Evolutionary conservation across 208 protist genomes (phyloP).

Genomic region (Crithidia thermophila): DNA sequence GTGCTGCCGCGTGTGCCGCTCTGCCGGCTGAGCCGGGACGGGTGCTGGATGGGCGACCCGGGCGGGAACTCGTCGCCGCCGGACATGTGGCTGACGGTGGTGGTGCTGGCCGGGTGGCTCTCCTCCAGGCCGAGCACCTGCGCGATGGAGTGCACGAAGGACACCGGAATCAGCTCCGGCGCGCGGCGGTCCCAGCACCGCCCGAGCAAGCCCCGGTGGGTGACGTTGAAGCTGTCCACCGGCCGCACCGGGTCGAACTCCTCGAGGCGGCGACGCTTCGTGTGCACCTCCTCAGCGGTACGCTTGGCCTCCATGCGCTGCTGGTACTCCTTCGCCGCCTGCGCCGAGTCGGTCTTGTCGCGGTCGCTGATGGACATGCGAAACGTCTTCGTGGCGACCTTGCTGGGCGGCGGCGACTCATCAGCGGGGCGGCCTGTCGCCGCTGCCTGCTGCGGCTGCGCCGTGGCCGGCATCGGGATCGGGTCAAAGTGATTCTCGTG

Average conservation of each 20-base stretch:
- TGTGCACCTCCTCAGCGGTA: constrained; percentile 27
- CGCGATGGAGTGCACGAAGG: constrained; percentile 40
- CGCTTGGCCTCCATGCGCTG: constrained; percentile 46
- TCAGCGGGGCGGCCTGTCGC: constrained; percentile 1
- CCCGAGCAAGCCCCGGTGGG: constrained; percentile 64
- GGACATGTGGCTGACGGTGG: constrained; percentile 4
- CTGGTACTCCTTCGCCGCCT: constrained; percentile 64
- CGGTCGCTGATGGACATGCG: constrained; percentile 24
- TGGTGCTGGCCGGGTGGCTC: constrained; percentile 17
- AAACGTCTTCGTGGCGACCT: constrained; percentile 23
- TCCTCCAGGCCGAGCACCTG: constrained; percentile 17
- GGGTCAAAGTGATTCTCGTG: constrained; percentile 44
- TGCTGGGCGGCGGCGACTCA: constrained; percentile 1
- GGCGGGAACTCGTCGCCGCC: constrained; percentile 20
- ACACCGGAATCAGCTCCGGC: constrained; percentile 48
- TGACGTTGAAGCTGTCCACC: constrained; percentile 72
- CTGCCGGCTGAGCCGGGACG: constrained; percentile 5
- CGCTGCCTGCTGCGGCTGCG: neutral
- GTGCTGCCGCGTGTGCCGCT: neutral
- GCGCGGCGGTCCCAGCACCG: constrained; percentile 74
- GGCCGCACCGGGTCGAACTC: constrained; percentile 62
- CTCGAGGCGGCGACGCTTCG: constrained; percentile 37
- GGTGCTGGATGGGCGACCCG: constrained; percentile 9
- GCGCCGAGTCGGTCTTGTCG: constrained; percentile 45
- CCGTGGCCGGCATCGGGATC: constrained; percentile 16